phyloP scores from a whole-genome alignment of 495 filamentous ascomycete genomes.

The Aspergillus haitiensis region DNA sequence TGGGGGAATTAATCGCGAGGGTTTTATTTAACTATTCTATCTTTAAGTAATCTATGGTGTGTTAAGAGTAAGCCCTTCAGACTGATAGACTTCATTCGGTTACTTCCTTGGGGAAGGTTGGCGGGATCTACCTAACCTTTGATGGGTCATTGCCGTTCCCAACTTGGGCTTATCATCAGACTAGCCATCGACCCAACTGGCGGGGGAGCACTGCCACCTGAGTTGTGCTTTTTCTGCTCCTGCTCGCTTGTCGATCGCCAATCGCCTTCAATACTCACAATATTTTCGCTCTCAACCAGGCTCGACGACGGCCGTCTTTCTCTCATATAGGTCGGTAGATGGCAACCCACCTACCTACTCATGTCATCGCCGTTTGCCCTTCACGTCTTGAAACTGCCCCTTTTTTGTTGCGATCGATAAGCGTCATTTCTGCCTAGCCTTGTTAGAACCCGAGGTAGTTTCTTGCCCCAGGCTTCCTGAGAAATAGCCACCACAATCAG shows the following conservation, averaged over 20 bases:
- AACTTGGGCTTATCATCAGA: not conserved
- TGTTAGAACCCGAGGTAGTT: too few species aligned
- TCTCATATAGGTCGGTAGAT: too few species aligned
- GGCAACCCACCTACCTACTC: too few species aligned
- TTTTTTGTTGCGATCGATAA: too few species aligned
- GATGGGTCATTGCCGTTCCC: not conserved
- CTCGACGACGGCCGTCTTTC: too few species aligned
- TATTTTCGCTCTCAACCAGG: too few species aligned
- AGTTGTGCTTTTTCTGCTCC: not conserved
- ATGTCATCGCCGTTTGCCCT: too few species aligned
- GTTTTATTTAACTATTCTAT: not conserved
- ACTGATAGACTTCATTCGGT: not conserved
- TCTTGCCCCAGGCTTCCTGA: too few species aligned
- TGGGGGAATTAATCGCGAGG: not conserved
- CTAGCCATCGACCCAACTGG: not conserved
- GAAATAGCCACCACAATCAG: too few species aligned
- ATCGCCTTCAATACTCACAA: not conserved
- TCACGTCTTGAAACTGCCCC: too few species aligned
- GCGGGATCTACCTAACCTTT: not conserved
- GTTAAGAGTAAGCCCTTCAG: not conserved
- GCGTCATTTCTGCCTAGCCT: too few species aligned
- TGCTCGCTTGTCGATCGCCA: not conserved
- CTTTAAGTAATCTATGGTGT: not conserved
- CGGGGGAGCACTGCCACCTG: not conserved
- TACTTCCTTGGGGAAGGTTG: not conserved